Conservation (phyloP, 495 filamentous ascomycete species). For the Aspergillus avenaceus region DNA sequence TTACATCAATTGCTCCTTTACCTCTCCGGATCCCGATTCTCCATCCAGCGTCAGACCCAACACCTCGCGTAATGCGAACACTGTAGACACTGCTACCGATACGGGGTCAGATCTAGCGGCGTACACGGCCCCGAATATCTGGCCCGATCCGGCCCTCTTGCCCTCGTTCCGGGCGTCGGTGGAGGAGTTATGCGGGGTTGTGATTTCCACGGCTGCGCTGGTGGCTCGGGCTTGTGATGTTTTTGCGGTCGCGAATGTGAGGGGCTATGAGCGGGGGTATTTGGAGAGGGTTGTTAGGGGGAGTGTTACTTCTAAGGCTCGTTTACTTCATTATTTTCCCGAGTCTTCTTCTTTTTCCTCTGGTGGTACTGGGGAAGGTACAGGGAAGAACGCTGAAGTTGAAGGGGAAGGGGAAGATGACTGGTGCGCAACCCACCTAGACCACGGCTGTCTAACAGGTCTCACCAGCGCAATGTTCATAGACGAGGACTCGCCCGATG, state of each 20-base stretch:
- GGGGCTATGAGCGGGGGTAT: constrained; percentile 70
- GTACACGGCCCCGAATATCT: constrained; percentile 75
- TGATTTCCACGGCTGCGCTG: constrained; percentile 84
- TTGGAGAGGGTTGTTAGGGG: constrained; percentile 81
- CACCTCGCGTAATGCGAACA: no score
- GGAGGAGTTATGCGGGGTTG: constrained; percentile 72
- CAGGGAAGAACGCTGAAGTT: constrained; percentile 13
- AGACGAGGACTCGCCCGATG: constrained; percentile 58
- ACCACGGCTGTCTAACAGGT: constrained; percentile 90
- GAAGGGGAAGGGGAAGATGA: constrained; percentile 65
- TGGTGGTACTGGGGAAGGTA: no score
- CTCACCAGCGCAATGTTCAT: constrained; percentile 95
- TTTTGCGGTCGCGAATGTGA: constrained; percentile 74
- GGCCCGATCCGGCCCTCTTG: constrained; percentile 64
- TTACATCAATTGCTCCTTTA: constrained; percentile 94
- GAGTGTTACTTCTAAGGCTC: constrained; percentile 85
- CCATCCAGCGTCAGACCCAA: no score
- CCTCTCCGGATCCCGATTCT: no score
- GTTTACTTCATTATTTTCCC: constrained; percentile 90
- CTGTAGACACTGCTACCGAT: no score
- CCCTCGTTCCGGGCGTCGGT: constrained; percentile 70
- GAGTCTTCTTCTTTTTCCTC: no score
- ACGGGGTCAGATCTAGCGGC: constrained; percentile 58
- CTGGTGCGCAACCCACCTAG: constrained; percentile 94
- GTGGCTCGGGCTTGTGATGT: constrained; percentile 85